Conservation (phyloP, 139 green algal genomes). For the Picochlorum sp. region DNA sequence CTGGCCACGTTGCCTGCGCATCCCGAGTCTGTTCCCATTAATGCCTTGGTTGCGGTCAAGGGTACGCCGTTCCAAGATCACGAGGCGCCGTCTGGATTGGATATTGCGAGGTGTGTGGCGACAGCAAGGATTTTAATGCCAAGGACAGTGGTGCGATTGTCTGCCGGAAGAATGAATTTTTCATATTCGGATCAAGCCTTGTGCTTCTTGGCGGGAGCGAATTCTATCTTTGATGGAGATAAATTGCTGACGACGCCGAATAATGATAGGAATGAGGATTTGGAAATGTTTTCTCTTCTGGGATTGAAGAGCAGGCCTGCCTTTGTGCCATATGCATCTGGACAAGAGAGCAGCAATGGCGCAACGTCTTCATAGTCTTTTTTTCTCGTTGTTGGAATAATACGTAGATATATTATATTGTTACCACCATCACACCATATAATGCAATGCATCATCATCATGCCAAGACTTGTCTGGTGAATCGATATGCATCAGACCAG, state of each 20-base stretch:
- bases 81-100: constrained; percentile 46
- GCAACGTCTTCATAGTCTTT: background rate
- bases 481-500: constrained; percentile 67
- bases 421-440: no score
- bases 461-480: constrained; percentile 52
- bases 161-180: constrained; percentile 64
- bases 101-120: constrained; percentile 90
- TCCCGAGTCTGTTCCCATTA: constrained; percentile 96
- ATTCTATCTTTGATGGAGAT: constrained; percentile 97
- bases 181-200: constrained; percentile 62
- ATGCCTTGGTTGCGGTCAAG: constrained; percentile 87
- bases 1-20: constrained; percentile 92
- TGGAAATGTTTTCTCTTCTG: constrained; percentile 73
- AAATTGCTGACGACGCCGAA: constrained; percentile 97
- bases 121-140: constrained; percentile 95
- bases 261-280: constrained; percentile 68
- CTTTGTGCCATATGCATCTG: constrained; percentile 69
- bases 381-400: no score
- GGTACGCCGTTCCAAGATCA: constrained; percentile 77
- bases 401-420: no score
- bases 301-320: constrained; percentile 67
- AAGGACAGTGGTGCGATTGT: constrained; percentile 79
- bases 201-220: constrained; percentile 95
- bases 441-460: background rate
- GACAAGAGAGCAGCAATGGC: constrained; percentile 22